Evolutionary conservation across 805 yeast genomes (phyloP).

Genomic region (Kazachstania psychrophila): DNA sequence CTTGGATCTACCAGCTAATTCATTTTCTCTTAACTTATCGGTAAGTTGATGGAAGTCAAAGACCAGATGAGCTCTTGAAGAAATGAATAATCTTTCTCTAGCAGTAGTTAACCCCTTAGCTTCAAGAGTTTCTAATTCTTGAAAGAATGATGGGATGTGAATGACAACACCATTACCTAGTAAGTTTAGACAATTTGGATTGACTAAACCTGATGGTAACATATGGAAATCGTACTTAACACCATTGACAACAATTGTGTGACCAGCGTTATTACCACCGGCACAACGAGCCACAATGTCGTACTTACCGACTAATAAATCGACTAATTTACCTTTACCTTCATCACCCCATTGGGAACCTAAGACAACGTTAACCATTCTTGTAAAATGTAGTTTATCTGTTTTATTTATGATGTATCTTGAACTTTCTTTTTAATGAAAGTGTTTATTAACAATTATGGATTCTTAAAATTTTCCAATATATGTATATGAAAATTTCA

Average conservation of each 20-base stretch:
- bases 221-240: slow-evolving; percentile 95
- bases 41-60: slow-evolving; percentile 97
- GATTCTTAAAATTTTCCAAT: not conserved
- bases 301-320: slow-evolving; percentile 84
- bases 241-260: slow-evolving; percentile 87
- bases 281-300: slow-evolving; percentile 97
- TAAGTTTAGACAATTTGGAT: slow-evolving; percentile 80
- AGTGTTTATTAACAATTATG: not conserved
- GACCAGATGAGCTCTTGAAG: slow-evolving; percentile 92
- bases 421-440: not conserved
- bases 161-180: slow-evolving; percentile 95
- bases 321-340: slow-evolving; percentile 98
- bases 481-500: too few relatives aligned
- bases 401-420: not conserved
- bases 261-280: slow-evolving; percentile 99
- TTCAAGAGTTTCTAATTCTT: slow-evolving; percentile 74
- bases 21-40: slow-evolving; percentile 90
- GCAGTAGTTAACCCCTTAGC: slow-evolving; percentile 57
- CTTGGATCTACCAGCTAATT: slow-evolving; percentile 45
- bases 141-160: slow-evolving; percentile 87
- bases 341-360: slow-evolving; percentile 99
- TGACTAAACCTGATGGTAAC: slow-evolving; percentile 97
- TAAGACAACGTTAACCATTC: slow-evolving; percentile 63
- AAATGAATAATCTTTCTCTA: slow-evolving; percentile 68
- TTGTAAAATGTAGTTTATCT: not conserved